Base-by-base conservation (phyloP, 306 rosid species). In the Lathyrus sativus region DNA sequence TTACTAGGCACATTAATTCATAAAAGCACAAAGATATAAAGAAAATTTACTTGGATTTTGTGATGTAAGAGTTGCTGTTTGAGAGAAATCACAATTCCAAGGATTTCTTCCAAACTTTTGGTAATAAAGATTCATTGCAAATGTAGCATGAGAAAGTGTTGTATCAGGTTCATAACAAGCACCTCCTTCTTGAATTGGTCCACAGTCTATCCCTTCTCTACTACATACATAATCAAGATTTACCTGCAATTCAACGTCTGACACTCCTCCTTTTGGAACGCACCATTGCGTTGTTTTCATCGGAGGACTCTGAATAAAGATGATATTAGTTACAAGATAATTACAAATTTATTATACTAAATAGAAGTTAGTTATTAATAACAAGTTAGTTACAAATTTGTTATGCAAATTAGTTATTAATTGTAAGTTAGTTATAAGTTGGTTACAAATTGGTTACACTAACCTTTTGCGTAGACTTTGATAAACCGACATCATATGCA, bases 81-180 rank as follows among this genome's bases (percentile, higher is more conserved):
- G 92, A 57, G 97, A 81, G 85, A 93, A 93, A 78, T 93, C 95
- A 76, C 99, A 93, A 75, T 90, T 86, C 85, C 86, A 78, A 19
- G 85, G 84, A 48, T 78, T 70, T 65, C 68, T 86, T 12, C 78
- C 85, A 68, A 65, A 41, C 5, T 74, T 75, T 33, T 93, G 99
- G 76, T 80, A 93, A 71, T 93, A 93, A 54, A 86, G 85, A 77
- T 93, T 93, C 97, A 93, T 93, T 71, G 97, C 96, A 76, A 72
- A 93, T 43, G 99, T 77, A 44, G 96, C 86, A 67, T 89, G 98
- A 8, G 92, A 89, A n/a, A 74, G 66, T 0, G 82, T 35, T 5
- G 87, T 89, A 79, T 87, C 81, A 9, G 96, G 96, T n/a, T 85
- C 92, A 33, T 75, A 91, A 79, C 98, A 91, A 75, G 85, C 88